phyloP scores from a whole-genome alignment of 2,329 filamentous ascomycete species.

The Thielaviopsis euricoi region DNA sequence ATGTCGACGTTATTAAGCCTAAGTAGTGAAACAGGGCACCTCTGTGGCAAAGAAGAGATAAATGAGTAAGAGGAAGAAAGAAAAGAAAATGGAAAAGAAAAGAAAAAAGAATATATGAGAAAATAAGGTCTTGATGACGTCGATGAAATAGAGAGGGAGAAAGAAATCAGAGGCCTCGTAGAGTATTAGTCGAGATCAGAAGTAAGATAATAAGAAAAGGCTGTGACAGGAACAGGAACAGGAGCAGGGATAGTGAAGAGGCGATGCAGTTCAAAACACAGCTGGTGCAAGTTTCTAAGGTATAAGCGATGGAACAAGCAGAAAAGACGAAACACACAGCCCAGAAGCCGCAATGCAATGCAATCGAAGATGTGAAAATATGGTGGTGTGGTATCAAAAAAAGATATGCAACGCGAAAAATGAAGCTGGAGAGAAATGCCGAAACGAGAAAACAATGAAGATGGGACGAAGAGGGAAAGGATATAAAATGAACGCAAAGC shows the following conservation, averaged over 20 bases:
- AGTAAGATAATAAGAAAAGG: background rate
- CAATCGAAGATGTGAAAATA: background rate
- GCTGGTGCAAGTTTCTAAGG: conserved; percentile 7
- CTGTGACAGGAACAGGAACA: conserved; percentile 1
- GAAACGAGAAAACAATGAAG: background rate
- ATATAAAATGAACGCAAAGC: background rate
- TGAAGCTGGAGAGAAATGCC: background rate
- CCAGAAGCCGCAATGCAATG: background rate
- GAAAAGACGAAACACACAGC: conserved; percentile 6
- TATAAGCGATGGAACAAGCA: conserved; percentile 6
- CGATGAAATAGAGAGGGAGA: background rate
- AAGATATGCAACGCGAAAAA: background rate
- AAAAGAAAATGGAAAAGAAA: no score
- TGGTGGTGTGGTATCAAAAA: background rate
- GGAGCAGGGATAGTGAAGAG: background rate
- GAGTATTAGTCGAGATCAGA: background rate
- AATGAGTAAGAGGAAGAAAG: background rate
- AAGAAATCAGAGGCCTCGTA: background rate
- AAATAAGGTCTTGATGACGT: background rate
- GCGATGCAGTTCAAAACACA: conserved; percentile 8
- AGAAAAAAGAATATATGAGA: background rate
- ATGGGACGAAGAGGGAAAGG: background rate
- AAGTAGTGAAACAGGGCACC: background rate
- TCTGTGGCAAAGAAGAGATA: background rate
- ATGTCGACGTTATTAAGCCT: background rate